Conservation (phyloP, 2,329 filamentous ascomycete species). For the Macrophomina tecta region DNA sequence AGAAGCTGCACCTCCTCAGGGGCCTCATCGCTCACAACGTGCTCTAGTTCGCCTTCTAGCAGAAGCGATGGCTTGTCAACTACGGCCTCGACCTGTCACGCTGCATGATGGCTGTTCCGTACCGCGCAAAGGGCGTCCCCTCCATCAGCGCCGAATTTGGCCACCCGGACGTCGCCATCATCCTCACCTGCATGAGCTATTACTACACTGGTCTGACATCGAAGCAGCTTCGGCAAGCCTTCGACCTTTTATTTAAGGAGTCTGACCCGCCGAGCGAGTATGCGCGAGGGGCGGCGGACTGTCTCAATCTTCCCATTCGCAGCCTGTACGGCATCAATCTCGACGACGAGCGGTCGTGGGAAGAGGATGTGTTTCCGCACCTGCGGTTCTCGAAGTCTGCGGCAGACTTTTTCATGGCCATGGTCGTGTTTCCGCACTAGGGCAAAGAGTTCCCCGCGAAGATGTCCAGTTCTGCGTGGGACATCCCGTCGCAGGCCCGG, state of each 20-base stretch:
- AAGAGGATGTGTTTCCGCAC: constrained; percentile 57
- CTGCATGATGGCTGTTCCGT: constrained; percentile 61
- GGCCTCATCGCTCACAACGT: constrained; percentile 64
- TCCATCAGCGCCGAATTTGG: constrained; percentile 69
- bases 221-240: constrained; percentile 55
- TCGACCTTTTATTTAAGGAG: constrained; percentile 56
- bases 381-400: constrained; percentile 59
- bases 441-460: constrained; percentile 69
- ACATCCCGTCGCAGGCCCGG: constrained; percentile 56
- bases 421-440: constrained; percentile 66
- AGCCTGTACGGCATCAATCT: constrained; percentile 38
- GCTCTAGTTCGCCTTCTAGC: constrained; percentile 57
- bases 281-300: constrained; percentile 50
- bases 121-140: constrained; percentile 68
- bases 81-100: constrained; percentile 61
- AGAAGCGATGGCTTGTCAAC: constrained; percentile 70
- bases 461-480: constrained; percentile 71
- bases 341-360: constrained; percentile 59
- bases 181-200: constrained; percentile 69
- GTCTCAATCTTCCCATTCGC: constrained; percentile 46
- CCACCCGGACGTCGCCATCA: constrained; percentile 70
- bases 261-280: constrained; percentile 63
- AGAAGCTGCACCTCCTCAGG: constrained; percentile 55
- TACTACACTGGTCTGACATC: constrained; percentile 67
- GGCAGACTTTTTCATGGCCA: constrained; percentile 68